Evolutionary conservation across 208 protist genomes (phyloP), one percentile per base, ranked within the genome.

Genomic region (Strigomonas oncopelti): DNA sequence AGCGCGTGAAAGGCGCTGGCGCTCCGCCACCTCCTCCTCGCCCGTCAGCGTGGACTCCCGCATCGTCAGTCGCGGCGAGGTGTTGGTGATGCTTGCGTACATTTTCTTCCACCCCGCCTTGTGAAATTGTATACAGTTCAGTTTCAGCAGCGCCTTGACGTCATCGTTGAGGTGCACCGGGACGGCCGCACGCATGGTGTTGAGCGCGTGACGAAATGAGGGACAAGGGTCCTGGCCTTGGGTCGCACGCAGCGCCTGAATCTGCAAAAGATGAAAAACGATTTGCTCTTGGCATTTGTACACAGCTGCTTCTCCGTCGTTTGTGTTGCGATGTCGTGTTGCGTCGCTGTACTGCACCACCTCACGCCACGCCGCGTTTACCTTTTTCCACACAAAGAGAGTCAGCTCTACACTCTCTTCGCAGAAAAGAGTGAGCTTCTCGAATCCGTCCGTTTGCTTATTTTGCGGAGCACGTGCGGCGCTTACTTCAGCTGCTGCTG

Each of bases 51-150:
- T 24, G 1, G 55, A 32, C 31, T 45, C 31, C 13, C 78, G 78
- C 27, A 46, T 62, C 13, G 54, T 60, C 8, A 71, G 45, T 5
- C n/a, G 53, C 5, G 78, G 68, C 0, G 36, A 24, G 54, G 46
- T 53, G 0, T 66, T 71, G 0, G 71, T 80, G n/a, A 84, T 34
- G n/a, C 51, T 27, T 14, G 54, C 29, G 54, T 72, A 80, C 1
- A 73, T 24, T 1, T 48, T 7, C 4, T 61, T 66, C 74, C 73
- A 84, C 1, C 29, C 25, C 13, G 48, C 24, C 4, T 74, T 68
- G 20, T 54, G 25, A 48, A 48, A 48, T 4, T 48, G 42, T 4
- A 48, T 48, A 14, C 42, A 20, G 16, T 48, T 9, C 1, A 48
- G 5, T 14, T 48, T 48, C 42, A 48, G 1, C 5, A 48, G 42